Conservation (phyloP, 208 protist genomes). For the Lotmaria passim region DNA sequence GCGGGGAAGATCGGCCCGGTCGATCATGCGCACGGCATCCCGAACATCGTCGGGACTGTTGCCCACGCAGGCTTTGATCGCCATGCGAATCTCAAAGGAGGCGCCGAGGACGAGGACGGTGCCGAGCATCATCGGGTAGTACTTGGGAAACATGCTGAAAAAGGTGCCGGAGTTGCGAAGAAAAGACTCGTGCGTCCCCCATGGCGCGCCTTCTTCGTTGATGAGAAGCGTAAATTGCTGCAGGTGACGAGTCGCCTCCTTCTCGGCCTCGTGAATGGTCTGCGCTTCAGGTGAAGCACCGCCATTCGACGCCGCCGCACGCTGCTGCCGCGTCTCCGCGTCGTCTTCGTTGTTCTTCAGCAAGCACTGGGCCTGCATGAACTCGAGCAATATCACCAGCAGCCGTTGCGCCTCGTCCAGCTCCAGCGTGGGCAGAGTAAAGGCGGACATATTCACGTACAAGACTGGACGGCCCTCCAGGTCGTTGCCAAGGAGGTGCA, state of each 20-base stretch:
- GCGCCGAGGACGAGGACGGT: slow-evolving; percentile 61
- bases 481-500: slow-evolving; percentile 57
- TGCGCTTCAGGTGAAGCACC: not conserved
- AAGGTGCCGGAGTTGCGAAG: slow-evolving; percentile 44
- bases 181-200: slow-evolving; percentile 41
- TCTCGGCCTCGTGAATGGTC: slow-evolving; percentile 10
- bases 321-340: slow-evolving; percentile 22
- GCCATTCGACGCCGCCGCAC: not conserved
- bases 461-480: slow-evolving; percentile 52
- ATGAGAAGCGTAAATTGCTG: slow-evolving; percentile 76
- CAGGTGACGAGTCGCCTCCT: slow-evolving; percentile 17
- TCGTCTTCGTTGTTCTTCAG: slow-evolving; percentile 33
- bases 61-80: slow-evolving; percentile 53
- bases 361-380: slow-evolving; percentile 67
- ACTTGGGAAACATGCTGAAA: slow-evolving; percentile 64
- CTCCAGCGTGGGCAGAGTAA: slow-evolving; percentile 42
- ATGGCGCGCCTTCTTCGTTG: slow-evolving; percentile 57
- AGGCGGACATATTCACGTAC: slow-evolving; percentile 53
- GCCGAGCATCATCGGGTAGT: slow-evolving; percentile 74
- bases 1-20: slow-evolving; percentile 43
- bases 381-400: slow-evolving; percentile 69
- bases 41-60: slow-evolving; percentile 32
- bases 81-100: slow-evolving; percentile 50
- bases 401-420: slow-evolving; percentile 62
- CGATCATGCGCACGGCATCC: slow-evolving; percentile 63